A percentile compares a stretch with the other conserved stretches of the same genome.
Conservation (phyloP, 495 filamentous ascomycete genomes). For the Hypoxylon fragiforme region DNA sequence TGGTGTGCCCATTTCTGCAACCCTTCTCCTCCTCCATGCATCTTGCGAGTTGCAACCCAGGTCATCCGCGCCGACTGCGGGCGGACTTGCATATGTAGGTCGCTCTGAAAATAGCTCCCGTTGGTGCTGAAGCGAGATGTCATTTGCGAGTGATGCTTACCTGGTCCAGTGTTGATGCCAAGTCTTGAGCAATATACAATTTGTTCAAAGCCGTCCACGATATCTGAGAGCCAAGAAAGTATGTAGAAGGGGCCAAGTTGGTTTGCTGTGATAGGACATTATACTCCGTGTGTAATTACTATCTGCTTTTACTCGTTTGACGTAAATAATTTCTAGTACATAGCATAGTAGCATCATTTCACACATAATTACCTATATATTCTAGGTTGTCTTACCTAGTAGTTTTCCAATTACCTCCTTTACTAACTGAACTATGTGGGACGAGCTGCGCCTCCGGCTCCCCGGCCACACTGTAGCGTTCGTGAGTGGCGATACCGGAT, state of each 20-base stretch:
- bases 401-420: slow-evolving; percentile 12
- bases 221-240: slow-evolving; percentile 12
- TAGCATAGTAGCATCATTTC: background rate
- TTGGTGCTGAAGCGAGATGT: slow-evolving; percentile 37
- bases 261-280: slow-evolving; percentile 15
- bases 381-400: no score
- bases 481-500: slow-evolving; percentile 21
- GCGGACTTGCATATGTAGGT: slow-evolving; percentile 32
- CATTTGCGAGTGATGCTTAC: slow-evolving; percentile 29
- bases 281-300: slow-evolving; percentile 3
- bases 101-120: slow-evolving; percentile 37
- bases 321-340: no score
- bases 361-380: slow-evolving; percentile 3
- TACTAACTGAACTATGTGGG: background rate
- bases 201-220: slow-evolving; percentile 22
- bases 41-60: slow-evolving; percentile 20
- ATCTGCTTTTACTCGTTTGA: no score
- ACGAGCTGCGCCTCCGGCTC: slow-evolving; percentile 16
- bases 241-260: slow-evolving; percentile 5
- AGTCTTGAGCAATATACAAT: slow-evolving; percentile 29
- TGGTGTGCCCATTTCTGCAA: slow-evolving; percentile 30
- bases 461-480: slow-evolving; percentile 9
- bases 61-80: slow-evolving; percentile 31
- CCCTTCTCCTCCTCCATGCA: slow-evolving; percentile 12
- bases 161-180: slow-evolving; percentile 36